Percentiles rank a stretch among this genome's conserved stretches.
Conservation (phyloP, 2,329 filamentous ascomycete species). For the Cyphellophora europaea region DNA sequence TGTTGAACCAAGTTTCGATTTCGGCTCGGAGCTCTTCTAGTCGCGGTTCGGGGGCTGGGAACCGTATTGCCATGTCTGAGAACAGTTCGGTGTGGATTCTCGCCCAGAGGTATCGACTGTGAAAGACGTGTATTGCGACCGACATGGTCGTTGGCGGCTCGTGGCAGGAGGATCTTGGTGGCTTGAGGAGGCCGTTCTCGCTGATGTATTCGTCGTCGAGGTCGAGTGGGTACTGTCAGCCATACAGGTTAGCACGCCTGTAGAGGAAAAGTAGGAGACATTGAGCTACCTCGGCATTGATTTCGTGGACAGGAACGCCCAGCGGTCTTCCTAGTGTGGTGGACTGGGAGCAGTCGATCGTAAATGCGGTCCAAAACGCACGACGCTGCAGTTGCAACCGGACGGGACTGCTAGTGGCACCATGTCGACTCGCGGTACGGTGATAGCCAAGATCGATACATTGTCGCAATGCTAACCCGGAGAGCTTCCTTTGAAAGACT, state of each 20-base stretch:
- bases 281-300: slow-evolving; percentile 22
- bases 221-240: slow-evolving; percentile 21
- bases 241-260: no score
- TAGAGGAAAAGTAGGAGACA: neutral
- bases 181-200: slow-evolving; percentile 12
- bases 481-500: slow-evolving; percentile 18
- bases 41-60: neutral
- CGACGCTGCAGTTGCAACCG: slow-evolving; percentile 20
- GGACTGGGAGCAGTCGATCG: slow-evolving; percentile 18
- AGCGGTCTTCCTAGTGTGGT: slow-evolving; percentile 21
- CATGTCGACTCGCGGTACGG: slow-evolving; percentile 12
- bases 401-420: slow-evolving; percentile 6
- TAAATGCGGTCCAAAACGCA: slow-evolving; percentile 22
- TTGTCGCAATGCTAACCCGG: slow-evolving; percentile 24
- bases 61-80: neutral
- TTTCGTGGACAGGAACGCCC: slow-evolving; percentile 19
- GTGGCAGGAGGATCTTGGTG: slow-evolving; percentile 11
- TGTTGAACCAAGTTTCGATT: slow-evolving; percentile 4
- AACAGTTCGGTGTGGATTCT: slow-evolving; percentile 8
- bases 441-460: slow-evolving; percentile 27
- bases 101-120: slow-evolving; percentile 8
- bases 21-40: slow-evolving; percentile 1
- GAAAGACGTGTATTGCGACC: slow-evolving; percentile 8
- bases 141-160: slow-evolving; percentile 9
- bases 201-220: slow-evolving; percentile 23